phyloP scores from a whole-genome alignment of 108 stramenopile species.

The Cyclotella sp. region DNA sequence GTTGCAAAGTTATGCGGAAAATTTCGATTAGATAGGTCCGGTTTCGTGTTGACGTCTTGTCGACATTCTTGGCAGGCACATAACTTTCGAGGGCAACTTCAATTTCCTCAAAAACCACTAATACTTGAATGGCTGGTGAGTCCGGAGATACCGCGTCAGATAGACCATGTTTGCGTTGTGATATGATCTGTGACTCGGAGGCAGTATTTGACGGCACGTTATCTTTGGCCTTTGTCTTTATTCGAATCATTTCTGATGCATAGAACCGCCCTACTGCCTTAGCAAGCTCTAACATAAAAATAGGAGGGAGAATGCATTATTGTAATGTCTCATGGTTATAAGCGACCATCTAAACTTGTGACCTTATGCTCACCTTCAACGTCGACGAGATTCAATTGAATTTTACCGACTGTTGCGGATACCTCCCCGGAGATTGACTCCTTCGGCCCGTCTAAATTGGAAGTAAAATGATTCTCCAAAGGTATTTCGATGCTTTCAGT shows the following conservation, averaged over 20 bases:
- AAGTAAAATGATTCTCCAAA: neutral
- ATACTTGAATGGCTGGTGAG: slow-evolving; percentile 33
- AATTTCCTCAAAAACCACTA: slow-evolving; percentile 60
- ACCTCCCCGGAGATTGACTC: slow-evolving; percentile 23
- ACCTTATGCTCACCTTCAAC: slow-evolving; percentile 42
- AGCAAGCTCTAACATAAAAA: slow-evolving; percentile 18
- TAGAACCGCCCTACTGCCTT: slow-evolving; percentile 37
- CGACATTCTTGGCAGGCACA: slow-evolving; percentile 47
- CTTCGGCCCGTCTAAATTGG: neutral
- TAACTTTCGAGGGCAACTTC: slow-evolving; percentile 80
- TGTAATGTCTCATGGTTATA: neutral
- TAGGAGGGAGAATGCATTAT: neutral
- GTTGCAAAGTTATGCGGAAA: slow-evolving; percentile 13
- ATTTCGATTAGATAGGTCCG: slow-evolving; percentile 31
- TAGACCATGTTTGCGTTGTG: neutral
- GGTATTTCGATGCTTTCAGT: slow-evolving; percentile 22
- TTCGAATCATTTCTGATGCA: slow-evolving; percentile 19
- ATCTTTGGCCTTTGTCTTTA: slow-evolving; percentile 17
- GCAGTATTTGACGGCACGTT: neutral
- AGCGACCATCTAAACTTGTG: neutral
- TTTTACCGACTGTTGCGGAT: slow-evolving; percentile 55
- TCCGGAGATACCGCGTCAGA: neutral
- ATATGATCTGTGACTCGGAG: neutral
- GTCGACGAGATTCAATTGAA: slow-evolving; percentile 77
- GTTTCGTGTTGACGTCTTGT: slow-evolving; percentile 38